Conservation (phyloP, 169 alveolate species). For the Perkinsus olseni region DNA sequence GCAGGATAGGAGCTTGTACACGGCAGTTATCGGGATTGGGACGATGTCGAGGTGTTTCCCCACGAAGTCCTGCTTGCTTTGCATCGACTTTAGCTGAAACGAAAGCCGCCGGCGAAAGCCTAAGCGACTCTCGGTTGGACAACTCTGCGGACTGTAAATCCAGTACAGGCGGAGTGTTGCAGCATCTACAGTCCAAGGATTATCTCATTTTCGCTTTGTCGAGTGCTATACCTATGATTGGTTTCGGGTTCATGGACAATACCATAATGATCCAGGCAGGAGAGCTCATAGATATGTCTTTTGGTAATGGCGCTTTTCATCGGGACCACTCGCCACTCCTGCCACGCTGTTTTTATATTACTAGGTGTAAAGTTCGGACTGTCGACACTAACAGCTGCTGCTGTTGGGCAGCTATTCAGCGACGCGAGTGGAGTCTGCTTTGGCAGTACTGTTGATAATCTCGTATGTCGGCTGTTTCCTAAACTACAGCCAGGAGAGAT, state of each 20-base stretch:
- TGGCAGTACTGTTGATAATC: conserved; percentile 19
- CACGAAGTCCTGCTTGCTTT: neutral
- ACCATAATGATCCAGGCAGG: conserved; percentile 36
- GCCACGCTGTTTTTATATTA: too few species aligned
- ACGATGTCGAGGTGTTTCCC: neutral
- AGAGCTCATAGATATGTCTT: conserved; percentile 7
- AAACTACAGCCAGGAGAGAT: neutral
- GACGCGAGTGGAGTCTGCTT: conserved; percentile 35
- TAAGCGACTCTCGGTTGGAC: neutral
- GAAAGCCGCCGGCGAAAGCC: neutral
- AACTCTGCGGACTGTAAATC: neutral
- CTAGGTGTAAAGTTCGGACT: conserved; percentile 31
- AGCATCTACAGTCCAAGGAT: neutral
- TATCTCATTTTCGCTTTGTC: neutral
- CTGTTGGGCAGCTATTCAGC: conserved; percentile 38
- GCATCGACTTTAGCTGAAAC: neutral
- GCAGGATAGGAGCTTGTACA: neutral
- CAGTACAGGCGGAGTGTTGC: neutral
- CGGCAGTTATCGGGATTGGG: neutral
- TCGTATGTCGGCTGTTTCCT: neutral
- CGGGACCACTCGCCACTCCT: neutral
- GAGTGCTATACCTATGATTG: conserved; percentile 36
- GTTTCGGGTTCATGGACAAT: conserved; percentile 41
- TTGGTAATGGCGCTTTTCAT: neutral
- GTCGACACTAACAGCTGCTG: conserved; percentile 37